phyloP scores from a whole-genome alignment of 805 yeast genomes.

The Komagataella ulmi region DNA sequence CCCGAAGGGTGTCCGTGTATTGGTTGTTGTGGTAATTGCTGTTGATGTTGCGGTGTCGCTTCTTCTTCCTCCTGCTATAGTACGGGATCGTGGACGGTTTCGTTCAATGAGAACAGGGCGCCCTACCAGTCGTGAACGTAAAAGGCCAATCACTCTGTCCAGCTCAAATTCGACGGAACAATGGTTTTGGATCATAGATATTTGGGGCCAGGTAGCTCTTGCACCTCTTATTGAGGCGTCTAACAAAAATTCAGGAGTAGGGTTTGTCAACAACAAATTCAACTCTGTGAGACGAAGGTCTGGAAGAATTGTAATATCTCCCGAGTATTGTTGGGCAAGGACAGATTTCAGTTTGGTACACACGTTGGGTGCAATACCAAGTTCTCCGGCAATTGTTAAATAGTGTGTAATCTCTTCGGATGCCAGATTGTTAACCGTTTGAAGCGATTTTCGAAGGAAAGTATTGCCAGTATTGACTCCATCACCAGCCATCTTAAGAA shows the following conservation, averaged over 20 bases:
- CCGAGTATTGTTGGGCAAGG: conserved; percentile 77
- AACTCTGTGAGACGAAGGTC: conserved; percentile 49
- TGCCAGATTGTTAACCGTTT: conserved; percentile 41
- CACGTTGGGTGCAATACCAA: conserved; percentile 63
- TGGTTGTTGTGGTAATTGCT: background rate
- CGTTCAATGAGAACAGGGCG: background rate
- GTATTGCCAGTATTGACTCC: conserved; percentile 49
- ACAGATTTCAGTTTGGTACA: conserved; percentile 66
- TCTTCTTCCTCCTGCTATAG: background rate
- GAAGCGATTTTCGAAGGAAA: conserved; percentile 38
- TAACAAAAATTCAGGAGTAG: conserved; percentile 61
- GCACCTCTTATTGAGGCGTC: conserved; percentile 74
- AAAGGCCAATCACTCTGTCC: conserved; percentile 49
- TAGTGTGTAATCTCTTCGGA: conserved; percentile 69
- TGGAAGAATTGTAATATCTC: conserved; percentile 89
- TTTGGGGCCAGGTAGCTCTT: conserved; percentile 86
- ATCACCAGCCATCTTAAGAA: conserved; percentile 63
- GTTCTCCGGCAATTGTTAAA: conserved; percentile 56
- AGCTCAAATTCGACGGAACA: conserved; percentile 82
- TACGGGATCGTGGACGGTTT: background rate
- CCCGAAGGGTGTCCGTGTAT: background rate
- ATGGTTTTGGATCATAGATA: conserved; percentile 76
- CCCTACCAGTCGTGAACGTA: background rate
- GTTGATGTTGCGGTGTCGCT: background rate
- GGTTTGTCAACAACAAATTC: conserved; percentile 58